A percentile compares a stretch with the other conserved stretches of the same genome.
phyloP scores from a whole-genome alignment of 2,329 filamentous ascomycete genomes.

The Dothidotthia symphoricarpi region DNA sequence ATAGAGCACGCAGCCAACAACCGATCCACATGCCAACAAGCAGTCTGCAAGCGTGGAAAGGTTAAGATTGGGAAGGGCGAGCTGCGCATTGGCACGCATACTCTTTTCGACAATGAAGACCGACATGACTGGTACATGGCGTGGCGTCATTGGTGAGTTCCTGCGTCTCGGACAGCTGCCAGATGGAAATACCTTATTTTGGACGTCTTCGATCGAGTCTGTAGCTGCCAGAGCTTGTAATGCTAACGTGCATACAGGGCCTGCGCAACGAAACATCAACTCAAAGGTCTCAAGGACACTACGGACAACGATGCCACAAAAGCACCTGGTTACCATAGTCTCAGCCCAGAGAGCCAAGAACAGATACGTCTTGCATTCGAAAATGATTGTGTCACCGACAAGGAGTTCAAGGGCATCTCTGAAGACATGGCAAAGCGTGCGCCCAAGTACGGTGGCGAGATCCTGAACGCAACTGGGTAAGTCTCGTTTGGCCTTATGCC shows the following conservation, averaged over 20 bases:
- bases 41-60: constrained; percentile 65
- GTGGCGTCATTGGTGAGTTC: constrained; percentile 80
- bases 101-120: constrained; percentile 58
- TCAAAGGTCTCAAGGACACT: constrained; percentile 61
- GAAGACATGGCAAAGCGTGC: constrained; percentile 52
- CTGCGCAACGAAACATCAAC: constrained; percentile 74
- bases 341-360: constrained; percentile 64
- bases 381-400: constrained; percentile 72
- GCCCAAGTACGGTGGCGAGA: constrained; percentile 6
- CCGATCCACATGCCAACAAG: constrained; percentile 58
- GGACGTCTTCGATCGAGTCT: too few species aligned
- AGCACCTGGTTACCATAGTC: constrained; percentile 75
- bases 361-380: constrained; percentile 70
- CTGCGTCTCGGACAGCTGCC: not conserved
- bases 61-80: constrained; percentile 68
- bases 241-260: constrained; percentile 58
- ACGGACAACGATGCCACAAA: constrained; percentile 59
- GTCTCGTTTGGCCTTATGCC: not conserved
- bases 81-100: constrained; percentile 65
- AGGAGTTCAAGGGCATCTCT: constrained; percentile 71
- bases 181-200: too few species aligned
- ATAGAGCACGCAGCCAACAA: constrained; percentile 12
- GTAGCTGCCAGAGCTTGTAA: not conserved
- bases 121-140: constrained; percentile 58
- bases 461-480: constrained; percentile 10